phyloP scores from a whole-genome alignment of 768 basidiomycete genomes.

The Gymnopilus dilepis region DNA sequence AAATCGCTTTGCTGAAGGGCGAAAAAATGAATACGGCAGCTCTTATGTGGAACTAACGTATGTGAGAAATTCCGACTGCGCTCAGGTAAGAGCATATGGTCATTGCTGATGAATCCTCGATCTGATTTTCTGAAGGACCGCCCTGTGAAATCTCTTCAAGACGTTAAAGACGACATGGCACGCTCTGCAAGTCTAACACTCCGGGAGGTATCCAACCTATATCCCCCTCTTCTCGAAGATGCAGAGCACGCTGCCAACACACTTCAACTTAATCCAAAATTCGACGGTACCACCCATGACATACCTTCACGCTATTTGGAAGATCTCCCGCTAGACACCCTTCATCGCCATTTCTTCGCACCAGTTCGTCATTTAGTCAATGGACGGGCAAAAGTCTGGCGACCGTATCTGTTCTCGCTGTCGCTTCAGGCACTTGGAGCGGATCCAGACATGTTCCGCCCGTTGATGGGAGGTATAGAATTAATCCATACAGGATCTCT shows the following conservation, averaged over 20 bases:
- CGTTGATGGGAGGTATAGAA: neutral
- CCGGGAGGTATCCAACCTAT: neutral
- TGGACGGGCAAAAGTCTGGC: neutral
- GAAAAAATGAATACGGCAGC: too few species aligned
- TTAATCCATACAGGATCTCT: neutral
- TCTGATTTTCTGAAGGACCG: too few species aligned
- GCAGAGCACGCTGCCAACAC: neutral
- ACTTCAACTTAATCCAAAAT: neutral
- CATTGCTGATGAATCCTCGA: too few species aligned
- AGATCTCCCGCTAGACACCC: neutral
- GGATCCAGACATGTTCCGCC: neutral
- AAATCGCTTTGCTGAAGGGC: too few species aligned
- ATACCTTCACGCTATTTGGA: neutral
- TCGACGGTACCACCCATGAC: neutral
- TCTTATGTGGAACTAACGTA: too few species aligned
- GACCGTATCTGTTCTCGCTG: neutral
- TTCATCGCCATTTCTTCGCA: neutral
- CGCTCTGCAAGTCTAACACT: neutral
- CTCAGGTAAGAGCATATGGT: too few species aligned
- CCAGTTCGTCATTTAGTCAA: neutral
- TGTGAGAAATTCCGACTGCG: too few species aligned
- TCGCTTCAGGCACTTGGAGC: neutral
- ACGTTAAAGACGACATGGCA: neutral
- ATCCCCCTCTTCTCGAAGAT: neutral
- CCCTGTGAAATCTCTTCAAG: too few species aligned